Evolutionary conservation across 164 flowering plant species (phyloP), one percentile per base, ranked within the genome.

Genomic region (Sedum album): DNA sequence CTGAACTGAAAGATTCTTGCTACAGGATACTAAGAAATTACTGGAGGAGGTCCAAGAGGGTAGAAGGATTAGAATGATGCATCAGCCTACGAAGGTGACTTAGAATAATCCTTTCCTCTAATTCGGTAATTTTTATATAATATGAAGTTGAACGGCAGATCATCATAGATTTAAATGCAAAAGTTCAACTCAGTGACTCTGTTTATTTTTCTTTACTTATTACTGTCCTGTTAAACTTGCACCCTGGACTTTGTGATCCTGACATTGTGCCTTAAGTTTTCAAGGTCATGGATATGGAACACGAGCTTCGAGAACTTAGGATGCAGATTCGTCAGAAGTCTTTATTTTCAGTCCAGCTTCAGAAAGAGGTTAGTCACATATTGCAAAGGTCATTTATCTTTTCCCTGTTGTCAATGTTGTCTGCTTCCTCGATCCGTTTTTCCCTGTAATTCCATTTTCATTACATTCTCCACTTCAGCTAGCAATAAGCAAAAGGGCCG

Each of bases 11-110:
- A n/a, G 5, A 25, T 49, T 49, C 25, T 7, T 33, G 67, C 51
- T 63, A 69, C 71, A 90, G 96, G 87, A 88, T 44, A 39, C 83
- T 76, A 96, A 90, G 60, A 89, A 80, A 73, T 74, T 95, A 55
- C 77, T 84, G 79, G 90, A 89, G 73, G 99, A 92, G 79, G 97
- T 95, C 77, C 97, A 92, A 70, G 98, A 88, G 82, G 97, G 93
- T 55, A 84, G 99, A 77, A 79, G 91, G 79, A 92, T 95, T 64
- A 88, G 84, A 81, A 81, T 87, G 87, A 67, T 89, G 78, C 99
- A 92, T 84, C 98, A 95, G 67, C 98, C 99, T 35, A 90, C 86
- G 83, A 92, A 86, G 93, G 99, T 90, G 62, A 57, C 62, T 57
- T 26, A 57, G 62, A 57, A 57, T 57, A 30, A 57, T 13, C 33